These are phyloP conservation scores for Trichocladium uniseriatum DNA, from an alignment of 495 filamentous ascomycete genomes.

Conservation along the genomic window DNA sequence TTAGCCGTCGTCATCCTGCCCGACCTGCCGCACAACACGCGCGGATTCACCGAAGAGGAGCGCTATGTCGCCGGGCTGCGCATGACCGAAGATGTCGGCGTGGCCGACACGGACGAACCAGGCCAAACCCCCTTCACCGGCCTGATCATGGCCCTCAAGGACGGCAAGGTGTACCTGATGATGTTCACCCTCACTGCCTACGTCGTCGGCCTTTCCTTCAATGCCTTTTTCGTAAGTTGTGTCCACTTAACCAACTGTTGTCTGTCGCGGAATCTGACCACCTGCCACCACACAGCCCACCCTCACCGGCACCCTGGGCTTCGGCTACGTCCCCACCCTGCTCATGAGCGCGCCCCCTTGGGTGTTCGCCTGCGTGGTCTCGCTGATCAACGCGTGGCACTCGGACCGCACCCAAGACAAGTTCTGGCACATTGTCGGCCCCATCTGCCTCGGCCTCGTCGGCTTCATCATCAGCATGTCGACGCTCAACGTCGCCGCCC, in stretches of 20 bases:
- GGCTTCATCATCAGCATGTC: constrained; percentile 66
- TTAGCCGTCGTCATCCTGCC: constrained; percentile 54
- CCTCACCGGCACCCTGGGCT: constrained; percentile 64
- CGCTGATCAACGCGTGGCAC: constrained; percentile 64
- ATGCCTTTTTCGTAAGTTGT: constrained; percentile 45
- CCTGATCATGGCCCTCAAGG: constrained; percentile 57
- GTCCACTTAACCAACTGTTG: too few relatives aligned
- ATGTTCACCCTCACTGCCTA: constrained; percentile 37
- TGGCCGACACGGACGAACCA: constrained; percentile 55
- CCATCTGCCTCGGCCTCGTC: constrained; percentile 55
- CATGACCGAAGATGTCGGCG: constrained; percentile 66
- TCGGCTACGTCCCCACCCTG: constrained; percentile 56
- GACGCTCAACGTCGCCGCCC: constrained; percentile 52
- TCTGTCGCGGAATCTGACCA: constrained; percentile 39
- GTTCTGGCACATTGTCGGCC: constrained; percentile 63
- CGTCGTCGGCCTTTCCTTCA: constrained; percentile 28
- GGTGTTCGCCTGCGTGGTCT: constrained; percentile 56
- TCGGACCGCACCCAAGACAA: constrained; percentile 63
- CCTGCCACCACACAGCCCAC: constrained; percentile 70
- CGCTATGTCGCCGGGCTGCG: constrained; percentile 56
- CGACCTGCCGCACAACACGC: constrained; percentile 62
- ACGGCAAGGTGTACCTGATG: constrained; percentile 55
- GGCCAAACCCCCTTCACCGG: constrained; percentile 54
- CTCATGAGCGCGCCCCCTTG: constrained; percentile 69
- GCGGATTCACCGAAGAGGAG: constrained; percentile 60